Percentiles rank a stretch among this genome's conserved stretches.
These are phyloP conservation scores for Xylariaceae sp. DNA, from an alignment of 2,329 filamentous ascomycete species.

Conservation along the genomic window DNA sequence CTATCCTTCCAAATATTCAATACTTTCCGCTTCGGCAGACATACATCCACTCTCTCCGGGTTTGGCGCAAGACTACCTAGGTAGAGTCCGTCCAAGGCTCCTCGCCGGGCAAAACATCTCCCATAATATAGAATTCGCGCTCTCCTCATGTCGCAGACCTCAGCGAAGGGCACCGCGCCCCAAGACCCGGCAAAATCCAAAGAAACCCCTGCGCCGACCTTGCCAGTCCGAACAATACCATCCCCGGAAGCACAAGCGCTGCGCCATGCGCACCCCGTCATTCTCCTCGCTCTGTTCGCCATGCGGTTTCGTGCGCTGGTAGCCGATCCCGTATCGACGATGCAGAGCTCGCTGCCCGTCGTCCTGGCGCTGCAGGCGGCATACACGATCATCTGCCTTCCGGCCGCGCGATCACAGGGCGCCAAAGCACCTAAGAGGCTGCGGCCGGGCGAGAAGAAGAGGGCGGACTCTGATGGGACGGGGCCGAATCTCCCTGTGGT, in stretches of 20 bases:
- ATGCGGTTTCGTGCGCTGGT: constrained; percentile 64
- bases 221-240: constrained; percentile 38
- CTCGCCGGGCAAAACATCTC: background rate
- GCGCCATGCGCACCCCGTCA: constrained; percentile 62
- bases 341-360: constrained; percentile 58
- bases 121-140: background rate
- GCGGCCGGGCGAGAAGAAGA: constrained; percentile 54
- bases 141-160: constrained; percentile 39
- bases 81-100: background rate
- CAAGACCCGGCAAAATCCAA: constrained; percentile 31
- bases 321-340: constrained; percentile 60
- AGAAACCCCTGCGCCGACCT: constrained; percentile 28
- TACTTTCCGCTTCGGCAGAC: background rate
- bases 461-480: constrained; percentile 38
- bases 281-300: constrained; percentile 62
- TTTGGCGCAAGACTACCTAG: background rate
- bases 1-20: background rate
- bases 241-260: constrained; percentile 44
- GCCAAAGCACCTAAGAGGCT: constrained; percentile 45
- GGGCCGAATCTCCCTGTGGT: constrained; percentile 46
- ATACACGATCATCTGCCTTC: constrained; percentile 61
- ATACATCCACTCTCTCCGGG: background rate
- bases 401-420: constrained; percentile 50
- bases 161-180: constrained; percentile 26
- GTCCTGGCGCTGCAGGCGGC: constrained; percentile 60